Percentiles rank a stretch among this genome's conserved stretches.
These are phyloP conservation scores for Cicer pinnatifidum DNA, from an alignment of 306 rosid genomes.

Conservation along the genomic window DNA sequence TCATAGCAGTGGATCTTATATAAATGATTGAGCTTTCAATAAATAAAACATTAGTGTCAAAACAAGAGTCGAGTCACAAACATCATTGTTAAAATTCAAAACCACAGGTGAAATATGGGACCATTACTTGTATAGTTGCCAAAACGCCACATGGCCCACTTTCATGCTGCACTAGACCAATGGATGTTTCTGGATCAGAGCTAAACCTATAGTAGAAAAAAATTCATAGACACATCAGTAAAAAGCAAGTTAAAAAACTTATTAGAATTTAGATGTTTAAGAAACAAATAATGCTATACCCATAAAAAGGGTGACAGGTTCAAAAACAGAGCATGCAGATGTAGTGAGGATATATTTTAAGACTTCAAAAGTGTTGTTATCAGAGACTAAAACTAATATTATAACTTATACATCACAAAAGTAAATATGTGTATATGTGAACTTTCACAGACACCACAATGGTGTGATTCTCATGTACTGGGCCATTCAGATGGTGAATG, in stretches of 20 bases:
- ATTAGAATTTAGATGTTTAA: constrained; percentile 29
- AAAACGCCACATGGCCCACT: constrained; percentile 99
- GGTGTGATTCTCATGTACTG: too few species aligned
- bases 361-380: constrained; percentile 10
- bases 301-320: constrained; percentile 15
- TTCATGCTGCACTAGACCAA: constrained; percentile 98
- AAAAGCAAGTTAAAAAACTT: constrained; percentile 37
- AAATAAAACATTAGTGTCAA: constrained; percentile 5
- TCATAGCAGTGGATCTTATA: background rate
- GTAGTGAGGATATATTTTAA: constrained; percentile 22
- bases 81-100: constrained; percentile 2
- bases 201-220: constrained; percentile 60
- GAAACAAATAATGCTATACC: constrained; percentile 22
- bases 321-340: constrained; percentile 17
- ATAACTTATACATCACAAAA: background rate
- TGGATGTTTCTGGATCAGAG: constrained; percentile 65
- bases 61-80: background rate
- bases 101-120: background rate
- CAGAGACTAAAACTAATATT: constrained; percentile 13
- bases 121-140: constrained; percentile 90
- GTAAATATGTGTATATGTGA: background rate
- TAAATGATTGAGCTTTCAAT: background rate
- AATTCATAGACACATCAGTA: constrained; percentile 47
- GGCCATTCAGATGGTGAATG: too few species aligned
- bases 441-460: too few species aligned